Conservation (phyloP, 2,329 filamentous ascomycete genomes). For the Apiospora koreana region DNA sequence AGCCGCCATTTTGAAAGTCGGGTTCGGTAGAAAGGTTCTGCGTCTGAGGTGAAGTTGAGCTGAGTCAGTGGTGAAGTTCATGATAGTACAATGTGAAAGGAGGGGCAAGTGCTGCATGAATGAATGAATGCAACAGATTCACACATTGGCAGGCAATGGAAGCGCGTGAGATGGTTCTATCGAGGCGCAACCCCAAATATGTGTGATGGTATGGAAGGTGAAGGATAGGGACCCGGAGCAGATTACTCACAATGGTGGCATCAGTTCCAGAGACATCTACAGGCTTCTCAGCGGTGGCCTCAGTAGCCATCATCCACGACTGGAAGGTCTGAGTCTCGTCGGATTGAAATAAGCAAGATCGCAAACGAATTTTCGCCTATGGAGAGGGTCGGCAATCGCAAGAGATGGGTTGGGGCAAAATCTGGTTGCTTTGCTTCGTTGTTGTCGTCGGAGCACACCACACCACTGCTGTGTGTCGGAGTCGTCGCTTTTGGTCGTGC, state of each 20-base stretch:
- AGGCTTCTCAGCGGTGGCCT: slow-evolving; percentile 32
- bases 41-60: slow-evolving; percentile 17
- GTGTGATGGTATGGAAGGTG: not conserved
- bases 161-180: not conserved
- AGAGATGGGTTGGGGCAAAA: not conserved
- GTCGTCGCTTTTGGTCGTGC: not conserved
- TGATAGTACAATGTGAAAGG: slow-evolving; percentile 16
- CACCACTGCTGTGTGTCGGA: not conserved
- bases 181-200: not conserved
- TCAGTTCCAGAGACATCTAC: slow-evolving; percentile 35
- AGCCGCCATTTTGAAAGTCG: slow-evolving; percentile 49
- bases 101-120: slow-evolving; percentile 14
- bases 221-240: not conserved
- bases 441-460: not conserved
- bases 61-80: slow-evolving; percentile 1
- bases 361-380: not conserved
- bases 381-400: not conserved
- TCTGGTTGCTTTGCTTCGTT: not conserved
- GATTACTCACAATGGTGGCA: slow-evolving; percentile 32
- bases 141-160: not conserved
- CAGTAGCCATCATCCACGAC: slow-evolving; percentile 37
- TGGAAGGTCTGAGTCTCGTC: slow-evolving; percentile 8
- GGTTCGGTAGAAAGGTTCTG: slow-evolving; percentile 37
- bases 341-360: not conserved
- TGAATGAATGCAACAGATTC: slow-evolving; percentile 10